phyloP scores from a whole-genome alignment of 164 flowering plant genomes.

The Vitis cinerea region DNA sequence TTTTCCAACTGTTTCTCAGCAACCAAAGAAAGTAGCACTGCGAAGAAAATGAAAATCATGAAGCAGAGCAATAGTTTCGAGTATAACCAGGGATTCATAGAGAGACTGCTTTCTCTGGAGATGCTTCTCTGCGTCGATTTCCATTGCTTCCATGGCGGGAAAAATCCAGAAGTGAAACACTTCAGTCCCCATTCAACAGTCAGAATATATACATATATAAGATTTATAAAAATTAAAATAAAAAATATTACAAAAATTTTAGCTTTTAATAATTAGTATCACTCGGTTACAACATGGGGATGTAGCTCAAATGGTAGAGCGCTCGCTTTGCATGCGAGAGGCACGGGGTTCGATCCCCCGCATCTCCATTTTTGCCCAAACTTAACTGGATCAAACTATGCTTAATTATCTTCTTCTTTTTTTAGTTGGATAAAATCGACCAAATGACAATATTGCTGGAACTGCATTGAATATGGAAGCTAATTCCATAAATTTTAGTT shows the following conservation, averaged over 20 bases:
- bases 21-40: not conserved
- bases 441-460: too few species aligned
- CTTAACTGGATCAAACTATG: too few species aligned
- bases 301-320: constrained; percentile 98
- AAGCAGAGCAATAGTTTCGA: not conserved
- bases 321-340: constrained; percentile 99
- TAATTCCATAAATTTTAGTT: too few species aligned
- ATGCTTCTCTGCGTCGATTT: constrained; percentile 33
- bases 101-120: constrained; percentile 56
- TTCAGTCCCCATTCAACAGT: too few species aligned
- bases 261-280: too few species aligned
- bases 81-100: constrained; percentile 47
- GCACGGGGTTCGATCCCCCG: constrained; percentile 44
- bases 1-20: not conserved
- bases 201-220: too few species aligned
- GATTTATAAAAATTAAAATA: too few species aligned
- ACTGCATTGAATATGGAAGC: too few species aligned
- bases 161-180: constrained; percentile 8
- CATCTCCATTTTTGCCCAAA: too few species aligned
- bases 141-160: constrained; percentile 63
- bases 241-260: too few species aligned
- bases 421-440: too few species aligned
- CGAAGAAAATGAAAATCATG: not conserved
- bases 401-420: too few species aligned
- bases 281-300: constrained; percentile 34